Evolutionary conservation across 179 eudicot genomes (phyloP).

Genomic region (Patellifolia procumbens): DNA sequence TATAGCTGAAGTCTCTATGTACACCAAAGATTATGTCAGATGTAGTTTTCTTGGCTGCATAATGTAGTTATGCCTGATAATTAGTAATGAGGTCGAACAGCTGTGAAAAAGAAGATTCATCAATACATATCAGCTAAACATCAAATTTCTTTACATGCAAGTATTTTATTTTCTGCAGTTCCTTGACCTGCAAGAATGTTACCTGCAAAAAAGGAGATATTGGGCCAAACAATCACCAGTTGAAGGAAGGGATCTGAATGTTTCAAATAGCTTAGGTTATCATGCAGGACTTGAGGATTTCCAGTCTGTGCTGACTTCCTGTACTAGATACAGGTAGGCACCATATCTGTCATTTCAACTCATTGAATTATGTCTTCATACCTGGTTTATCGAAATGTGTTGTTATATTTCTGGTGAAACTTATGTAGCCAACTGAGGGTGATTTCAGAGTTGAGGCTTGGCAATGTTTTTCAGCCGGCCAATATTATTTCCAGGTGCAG

Average conservation of each 20-base stretch:
- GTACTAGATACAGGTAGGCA: conserved; percentile 75
- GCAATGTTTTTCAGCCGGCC: conserved; percentile 82
- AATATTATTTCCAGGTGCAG: conserved; percentile 85
- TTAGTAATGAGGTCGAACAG: background rate
- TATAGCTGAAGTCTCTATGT: background rate
- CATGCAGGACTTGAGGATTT: conserved; percentile 74
- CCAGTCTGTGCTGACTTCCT: conserved; percentile 67
- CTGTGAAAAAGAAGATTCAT: background rate
- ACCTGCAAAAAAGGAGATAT: conserved; percentile 73
- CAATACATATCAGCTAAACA: background rate
- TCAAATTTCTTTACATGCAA: background rate
- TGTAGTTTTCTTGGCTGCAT: background rate
- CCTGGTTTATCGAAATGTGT: background rate
- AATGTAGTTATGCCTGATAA: background rate
- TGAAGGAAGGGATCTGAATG: conserved; percentile 39
- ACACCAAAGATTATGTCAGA: background rate
- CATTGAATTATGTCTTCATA: background rate
- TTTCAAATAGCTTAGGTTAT: conserved; percentile 49
- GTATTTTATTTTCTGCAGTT: conserved; percentile 43
- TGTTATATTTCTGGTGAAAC: background rate
- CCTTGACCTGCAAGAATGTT: conserved; percentile 83
- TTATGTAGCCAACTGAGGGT: conserved; percentile 67
- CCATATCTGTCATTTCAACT: conserved; percentile 2
- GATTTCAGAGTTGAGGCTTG: conserved; percentile 82
- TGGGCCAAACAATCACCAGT: conserved; percentile 38